Conservation (phyloP, 805 yeast species). For the Tetrapisispora pingtungensis region DNA sequence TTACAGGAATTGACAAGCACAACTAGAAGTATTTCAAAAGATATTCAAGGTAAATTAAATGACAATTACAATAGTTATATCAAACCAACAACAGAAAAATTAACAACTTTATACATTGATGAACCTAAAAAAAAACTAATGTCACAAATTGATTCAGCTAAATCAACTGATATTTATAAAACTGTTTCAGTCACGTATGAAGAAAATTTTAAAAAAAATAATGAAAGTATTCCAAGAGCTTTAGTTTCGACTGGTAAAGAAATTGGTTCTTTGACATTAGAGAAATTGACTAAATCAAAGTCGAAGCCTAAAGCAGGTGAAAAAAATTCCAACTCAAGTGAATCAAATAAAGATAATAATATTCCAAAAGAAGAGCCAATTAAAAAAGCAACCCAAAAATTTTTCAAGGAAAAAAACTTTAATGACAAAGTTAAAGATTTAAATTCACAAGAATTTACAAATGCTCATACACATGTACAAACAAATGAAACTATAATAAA, state of each 20-base stretch:
- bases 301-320: neutral
- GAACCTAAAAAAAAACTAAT: constrained; percentile 13
- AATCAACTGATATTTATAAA: constrained; percentile 15
- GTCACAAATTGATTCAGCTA: constrained; percentile 12
- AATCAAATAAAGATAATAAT: neutral
- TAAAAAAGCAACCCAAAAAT: neutral
- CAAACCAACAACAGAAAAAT: constrained; percentile 19
- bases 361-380: neutral
- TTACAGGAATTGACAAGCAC: constrained; percentile 22
- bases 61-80: constrained; percentile 15
- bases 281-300: constrained; percentile 11
- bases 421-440: neutral
- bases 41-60: constrained; percentile 17
- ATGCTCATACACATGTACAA: neutral
- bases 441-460: neutral
- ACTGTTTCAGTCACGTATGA: constrained; percentile 23
- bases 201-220: constrained; percentile 15
- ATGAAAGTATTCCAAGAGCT: constrained; percentile 27
- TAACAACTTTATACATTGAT: constrained; percentile 10
- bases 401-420: neutral
- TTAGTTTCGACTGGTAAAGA: constrained; percentile 26
- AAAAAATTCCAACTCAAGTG: neutral
- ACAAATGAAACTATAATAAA: neutral
- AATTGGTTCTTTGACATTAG: constrained; percentile 21
- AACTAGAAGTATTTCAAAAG: constrained; percentile 20